These are phyloP conservation scores for Capsicum pubescens DNA, from an alignment of 257 asterid genomes.

Conservation along the genomic window DNA sequence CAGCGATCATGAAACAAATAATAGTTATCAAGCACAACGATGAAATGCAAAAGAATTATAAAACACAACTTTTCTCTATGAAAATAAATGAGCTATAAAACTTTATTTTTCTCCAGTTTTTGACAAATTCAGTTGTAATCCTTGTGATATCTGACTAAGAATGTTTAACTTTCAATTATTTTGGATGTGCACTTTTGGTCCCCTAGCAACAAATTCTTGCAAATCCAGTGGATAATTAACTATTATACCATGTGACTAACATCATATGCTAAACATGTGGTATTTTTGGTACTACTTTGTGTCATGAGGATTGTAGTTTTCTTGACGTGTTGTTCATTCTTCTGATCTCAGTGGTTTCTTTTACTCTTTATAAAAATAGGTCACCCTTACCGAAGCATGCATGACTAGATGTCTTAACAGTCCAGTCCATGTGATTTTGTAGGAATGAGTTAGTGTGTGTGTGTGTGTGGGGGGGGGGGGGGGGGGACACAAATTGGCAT, in stretches of 20 bases:
- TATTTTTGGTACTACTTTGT: conserved; percentile 20
- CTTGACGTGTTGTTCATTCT: background rate
- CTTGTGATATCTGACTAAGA: background rate
- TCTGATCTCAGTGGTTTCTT: background rate
- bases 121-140: background rate
- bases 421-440: background rate
- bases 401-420: background rate
- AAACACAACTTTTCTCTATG: conserved; percentile 19
- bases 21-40: conserved; percentile 32
- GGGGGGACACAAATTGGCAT: too few species aligned
- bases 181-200: background rate
- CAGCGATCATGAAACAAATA: conserved; percentile 32
- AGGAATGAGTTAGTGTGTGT: background rate
- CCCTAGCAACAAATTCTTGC: conserved; percentile 12
- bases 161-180: conserved; percentile 2
- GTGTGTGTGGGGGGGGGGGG: too few species aligned
- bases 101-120: background rate
- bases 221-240: conserved; percentile 12
- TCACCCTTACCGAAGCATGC: background rate
- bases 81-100: background rate
- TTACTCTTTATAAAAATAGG: background rate
- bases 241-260: background rate
- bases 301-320: background rate
- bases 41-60: background rate
- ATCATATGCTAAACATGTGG: background rate